A percentile compares a stretch with the other conserved stretches of the same genome.
phyloP scores from a whole-genome alignment of 805 yeast genomes.

The Candida tibetensis region DNA sequence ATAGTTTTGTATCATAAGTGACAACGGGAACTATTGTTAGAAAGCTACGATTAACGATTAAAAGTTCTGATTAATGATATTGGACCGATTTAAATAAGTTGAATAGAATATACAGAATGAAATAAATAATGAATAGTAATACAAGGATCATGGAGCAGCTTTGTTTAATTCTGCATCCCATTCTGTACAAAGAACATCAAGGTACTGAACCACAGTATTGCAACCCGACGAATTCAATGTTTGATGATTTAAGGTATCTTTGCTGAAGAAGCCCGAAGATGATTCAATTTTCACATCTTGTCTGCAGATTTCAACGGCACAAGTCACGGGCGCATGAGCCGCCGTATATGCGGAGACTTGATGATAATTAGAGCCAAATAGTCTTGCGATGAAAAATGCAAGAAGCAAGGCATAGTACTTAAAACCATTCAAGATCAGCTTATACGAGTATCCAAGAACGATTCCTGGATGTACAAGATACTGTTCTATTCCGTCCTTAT shows the following conservation, averaged over 20 bases:
- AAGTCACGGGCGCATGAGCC: slow-evolving; percentile 72
- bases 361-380: slow-evolving; percentile 86
- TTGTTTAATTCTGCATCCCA: slow-evolving; percentile 75
- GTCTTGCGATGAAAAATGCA: slow-evolving; percentile 77
- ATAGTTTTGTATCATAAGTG: too few species aligned
- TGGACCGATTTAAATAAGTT: background rate
- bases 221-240: slow-evolving; percentile 63
- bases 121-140: slow-evolving; percentile 48
- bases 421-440: slow-evolving; percentile 61
- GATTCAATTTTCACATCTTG: slow-evolving; percentile 44
- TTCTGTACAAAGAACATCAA: slow-evolving; percentile 51
- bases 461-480: slow-evolving; percentile 93
- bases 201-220: slow-evolving; percentile 57
- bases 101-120: background rate
- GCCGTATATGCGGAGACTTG: slow-evolving; percentile 83
- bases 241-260: slow-evolving; percentile 61
- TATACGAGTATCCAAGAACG: slow-evolving; percentile 73
- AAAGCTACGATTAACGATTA: too few species aligned
- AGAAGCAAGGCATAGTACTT: slow-evolving; percentile 81
- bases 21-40: too few species aligned
- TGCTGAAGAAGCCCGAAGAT: slow-evolving; percentile 59
- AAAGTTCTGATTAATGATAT: too few species aligned
- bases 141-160: slow-evolving; percentile 2
- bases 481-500: slow-evolving; percentile 55
- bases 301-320: slow-evolving; percentile 52